Conservation (phyloP, 1,284 basidiomycete species). For the Exsudoporus floridanus region DNA sequence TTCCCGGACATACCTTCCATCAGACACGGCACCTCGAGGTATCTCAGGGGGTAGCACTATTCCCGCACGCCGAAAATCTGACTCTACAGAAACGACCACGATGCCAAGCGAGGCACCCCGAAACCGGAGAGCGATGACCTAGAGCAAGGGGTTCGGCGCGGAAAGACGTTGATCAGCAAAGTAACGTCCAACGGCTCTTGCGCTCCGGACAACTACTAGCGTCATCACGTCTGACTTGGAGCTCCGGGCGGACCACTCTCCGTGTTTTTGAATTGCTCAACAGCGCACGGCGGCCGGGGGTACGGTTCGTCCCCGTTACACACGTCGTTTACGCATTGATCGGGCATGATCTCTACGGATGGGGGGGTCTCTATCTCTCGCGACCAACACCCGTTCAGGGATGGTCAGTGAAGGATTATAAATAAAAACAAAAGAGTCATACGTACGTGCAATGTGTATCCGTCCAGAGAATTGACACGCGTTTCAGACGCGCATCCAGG, state of each 20-base stretch:
- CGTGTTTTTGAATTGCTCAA: not conserved
- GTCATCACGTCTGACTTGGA: not conserved
- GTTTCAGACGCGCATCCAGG: too few relatives aligned
- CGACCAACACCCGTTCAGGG: too few relatives aligned
- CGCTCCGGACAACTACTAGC: not conserved
- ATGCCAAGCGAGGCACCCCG: not conserved
- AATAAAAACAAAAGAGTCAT: too few relatives aligned
- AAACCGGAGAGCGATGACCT: not conserved
- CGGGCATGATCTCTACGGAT: not conserved
- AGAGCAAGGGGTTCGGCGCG: not conserved
- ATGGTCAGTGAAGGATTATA: too few relatives aligned
- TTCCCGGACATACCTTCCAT: not conserved
- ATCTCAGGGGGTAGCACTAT: not conserved
- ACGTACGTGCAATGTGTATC: too few relatives aligned
- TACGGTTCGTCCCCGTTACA: too few relatives aligned
- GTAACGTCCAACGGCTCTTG: not conserved
- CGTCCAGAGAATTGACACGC: too few relatives aligned
- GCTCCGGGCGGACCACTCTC: not conserved
- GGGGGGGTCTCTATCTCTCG: too few relatives aligned
- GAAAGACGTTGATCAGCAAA: not conserved
- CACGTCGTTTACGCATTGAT: not conserved
- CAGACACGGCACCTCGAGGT: not conserved
- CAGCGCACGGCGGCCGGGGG: too few relatives aligned
- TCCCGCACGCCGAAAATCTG: not conserved
- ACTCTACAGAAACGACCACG: too few relatives aligned